Evolutionary conservation across 352 stramenopile species (phyloP), one percentile per base, ranked within the genome.

Genomic region (Blastocystis sp.): DNA sequence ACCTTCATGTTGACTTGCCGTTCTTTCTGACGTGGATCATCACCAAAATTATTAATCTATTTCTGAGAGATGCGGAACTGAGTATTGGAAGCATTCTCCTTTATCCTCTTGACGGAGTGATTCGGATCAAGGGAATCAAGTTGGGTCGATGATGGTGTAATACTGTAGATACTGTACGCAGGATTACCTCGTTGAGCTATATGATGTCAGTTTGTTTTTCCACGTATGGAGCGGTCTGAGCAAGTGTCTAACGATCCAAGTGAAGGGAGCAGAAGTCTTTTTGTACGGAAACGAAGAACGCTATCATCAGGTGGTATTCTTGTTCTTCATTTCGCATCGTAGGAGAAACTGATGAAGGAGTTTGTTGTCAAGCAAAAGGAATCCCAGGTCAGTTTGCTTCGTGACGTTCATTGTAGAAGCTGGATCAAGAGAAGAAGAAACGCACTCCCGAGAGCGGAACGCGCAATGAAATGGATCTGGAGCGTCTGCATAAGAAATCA

Each of bases 321-420:
- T 81, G 29, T 18, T 18, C 8, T 3, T 46, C 9, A 11, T 34
- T 7, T 27, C 24, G 4, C 61, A 16, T 34, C 9, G 21, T 81
- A 81, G 69, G 40, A 81, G 18, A 42, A 59, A 34, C 61, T 81
- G 69, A 81, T 81, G 69, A 81, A 81, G 38, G 46, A 46, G n/a
- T 81, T 64, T 51, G 27, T 81, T 81, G 69, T 32, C 11, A 81
- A 81, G 69, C 61, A 75, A 9, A 46, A 81, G 34, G 46, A 63
- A 3, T 14, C 48, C 2, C 3, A 49, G 18, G 44, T 81, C 21
- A 8, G 14, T 57, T 21, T 56, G 1, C 14, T 48, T 46, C n/a
- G 11, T 63, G 14, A 9, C 7, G 29, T 16, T 64, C 51, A 46
- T 42, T 14, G 14, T 29, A 81, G 69, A 54, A 63, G 38, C 27